These are phyloP conservation scores for Aspergillus mulundensis DNA, from an alignment of 495 filamentous ascomycete genomes.

Conservation along the genomic window DNA sequence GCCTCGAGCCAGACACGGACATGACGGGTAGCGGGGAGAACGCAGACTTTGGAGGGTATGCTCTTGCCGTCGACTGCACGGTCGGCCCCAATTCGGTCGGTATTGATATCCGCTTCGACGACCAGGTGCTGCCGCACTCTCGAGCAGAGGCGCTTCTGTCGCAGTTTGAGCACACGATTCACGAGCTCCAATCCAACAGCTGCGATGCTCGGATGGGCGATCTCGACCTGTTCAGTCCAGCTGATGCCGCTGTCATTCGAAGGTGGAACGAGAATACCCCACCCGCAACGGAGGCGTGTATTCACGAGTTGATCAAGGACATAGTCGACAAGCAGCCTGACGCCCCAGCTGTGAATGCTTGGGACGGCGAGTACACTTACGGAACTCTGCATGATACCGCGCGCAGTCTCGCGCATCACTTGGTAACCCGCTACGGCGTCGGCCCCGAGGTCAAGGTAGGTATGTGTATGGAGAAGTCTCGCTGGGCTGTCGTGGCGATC, in stretches of 20 bases:
- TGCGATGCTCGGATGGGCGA: not conserved
- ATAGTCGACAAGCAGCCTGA: not conserved
- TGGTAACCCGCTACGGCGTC: slow-evolving; percentile 15
- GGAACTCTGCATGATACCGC: slow-evolving; percentile 9
- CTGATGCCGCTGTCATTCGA: not conserved
- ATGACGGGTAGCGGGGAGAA: no score
- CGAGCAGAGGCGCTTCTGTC: no score
- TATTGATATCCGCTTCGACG: no score
- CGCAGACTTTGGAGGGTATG: no score
- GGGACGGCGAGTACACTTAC: slow-evolving; percentile 20
- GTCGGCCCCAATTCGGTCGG: no score
- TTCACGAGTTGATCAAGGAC: not conserved
- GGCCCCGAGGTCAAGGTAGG: slow-evolving; percentile 41
- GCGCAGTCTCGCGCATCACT: not conserved
- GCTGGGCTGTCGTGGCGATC: slow-evolving; percentile 32
- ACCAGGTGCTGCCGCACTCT: no score
- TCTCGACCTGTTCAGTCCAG: not conserved
- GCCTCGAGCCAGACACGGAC: no score
- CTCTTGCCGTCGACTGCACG: no score
- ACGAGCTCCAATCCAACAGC: no score
- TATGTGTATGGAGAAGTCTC: slow-evolving; percentile 56
- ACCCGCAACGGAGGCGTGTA: not conserved
- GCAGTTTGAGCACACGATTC: no score
- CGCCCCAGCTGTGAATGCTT: slow-evolving; percentile 12
- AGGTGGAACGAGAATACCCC: not conserved